Conservation (phyloP, 225 moss, liverwort and hornwort genomes). For the Rhytidiadelphus loreus region DNA sequence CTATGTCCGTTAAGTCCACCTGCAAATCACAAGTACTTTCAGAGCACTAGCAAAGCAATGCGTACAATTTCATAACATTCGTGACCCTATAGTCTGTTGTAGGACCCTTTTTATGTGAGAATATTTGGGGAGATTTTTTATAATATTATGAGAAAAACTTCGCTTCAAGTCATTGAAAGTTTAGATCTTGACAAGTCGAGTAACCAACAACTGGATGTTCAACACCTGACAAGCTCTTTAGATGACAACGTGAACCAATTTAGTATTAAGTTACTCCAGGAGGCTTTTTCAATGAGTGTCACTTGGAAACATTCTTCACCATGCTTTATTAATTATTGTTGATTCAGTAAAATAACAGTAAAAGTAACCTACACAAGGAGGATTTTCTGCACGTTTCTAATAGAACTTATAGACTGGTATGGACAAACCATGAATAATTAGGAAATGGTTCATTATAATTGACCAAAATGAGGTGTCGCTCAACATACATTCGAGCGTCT, state of each 20-base stretch:
- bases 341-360: background rate
- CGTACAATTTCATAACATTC: background rate
- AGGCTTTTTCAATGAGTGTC: background rate
- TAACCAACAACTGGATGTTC: background rate
- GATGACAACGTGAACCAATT: background rate
- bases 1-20: constrained; percentile 63
- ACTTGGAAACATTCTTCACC: background rate
- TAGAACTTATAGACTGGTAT: too few relatives aligned
- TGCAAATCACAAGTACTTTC: constrained; percentile 3
- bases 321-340: background rate
- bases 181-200: background rate
- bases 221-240: background rate
- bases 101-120: background rate
- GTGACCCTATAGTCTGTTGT: background rate
- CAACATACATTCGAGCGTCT: background rate
- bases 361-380: background rate
- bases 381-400: background rate
- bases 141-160: background rate
- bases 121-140: background rate
- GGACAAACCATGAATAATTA: background rate
- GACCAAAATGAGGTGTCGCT: background rate
- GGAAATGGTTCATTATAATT: background rate
- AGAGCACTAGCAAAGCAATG: background rate
- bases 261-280: background rate
- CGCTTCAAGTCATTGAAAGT: background rate